Evolutionary conservation across 371 early-diverging fungal genomes (phyloP), one percentile per base, ranked within the genome.

Genomic region (Lichtheimia ramosa): DNA sequence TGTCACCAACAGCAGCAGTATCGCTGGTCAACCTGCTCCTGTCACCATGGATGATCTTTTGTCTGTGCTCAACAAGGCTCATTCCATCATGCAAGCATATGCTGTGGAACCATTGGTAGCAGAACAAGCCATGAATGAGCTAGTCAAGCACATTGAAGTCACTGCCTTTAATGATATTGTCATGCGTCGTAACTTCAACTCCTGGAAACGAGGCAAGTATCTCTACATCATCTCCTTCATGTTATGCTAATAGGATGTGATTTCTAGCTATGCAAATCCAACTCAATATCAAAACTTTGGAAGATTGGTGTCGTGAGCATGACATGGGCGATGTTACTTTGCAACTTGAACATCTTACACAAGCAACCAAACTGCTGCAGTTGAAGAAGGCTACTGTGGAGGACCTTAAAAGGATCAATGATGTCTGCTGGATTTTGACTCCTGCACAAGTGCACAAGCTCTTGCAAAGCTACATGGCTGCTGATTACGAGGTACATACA

Each of bases 291-390:
- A 88, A 89, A 3, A 82, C 90, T n/a, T 75, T 96, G 52, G 93
- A 94, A 64, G 95, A 96, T 63, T 96, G 97, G 97, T 94, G 94
- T 84, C 88, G 87, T 82, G 65, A 85, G 27, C 92, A 93, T 66
- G 84, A 83, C 25, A 84, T 94, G 41, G 66, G 84, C 5, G 94
- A 96, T 66, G 87, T 89, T 42, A 89, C 94, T 0, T 75, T 91
- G 28, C 92, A 95, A 61, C 72, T 94, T 2, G 95, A 95, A 71
- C 90, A 89, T 43, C 71, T 96, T 53, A 79, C 90, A 69, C 95
- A 96, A 69, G 92, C 94, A 3, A 94, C 92, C 48, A 96, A 96
- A 75, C 73, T 96, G 34, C 71, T 96, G 55, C 95, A 95, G 68
- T 80, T 96, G 63, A 92, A 92, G 72, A 96, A 96, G 83, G 82